Evolutionary conservation across 2,329 filamentous ascomycete genomes (phyloP), one percentile per base, ranked within the genome.

Genomic region (Phymatotrichopsis omnivora): DNA sequence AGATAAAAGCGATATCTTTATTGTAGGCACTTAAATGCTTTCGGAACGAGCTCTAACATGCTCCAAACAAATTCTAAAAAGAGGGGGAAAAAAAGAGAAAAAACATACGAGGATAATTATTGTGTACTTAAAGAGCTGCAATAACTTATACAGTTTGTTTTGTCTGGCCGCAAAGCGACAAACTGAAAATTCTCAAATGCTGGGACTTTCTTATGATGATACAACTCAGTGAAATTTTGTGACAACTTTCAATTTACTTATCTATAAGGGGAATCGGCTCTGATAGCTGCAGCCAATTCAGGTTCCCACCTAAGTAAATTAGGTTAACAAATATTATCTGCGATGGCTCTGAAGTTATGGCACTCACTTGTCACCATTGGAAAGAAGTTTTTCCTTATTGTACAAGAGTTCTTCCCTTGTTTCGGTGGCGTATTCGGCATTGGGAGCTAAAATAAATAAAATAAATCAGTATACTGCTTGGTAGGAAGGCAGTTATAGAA

Each of bases 371-470:
- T 93, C 86, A 60, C 86, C 85, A 63, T 93, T 93, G 57, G 83
- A 70, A 54, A 94, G 67, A 56, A 93, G 69, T 69, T 93, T 93
- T 72, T 93, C 82, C 76, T 96, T 96, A 72, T 96, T 96, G 73
- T 96, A 96, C 60, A 96, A 68, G 60, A 96, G 69, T 72, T 96
- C 89, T 68, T 98, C 89, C 63, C 89, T 78, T 54, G 78, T 81
- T 67, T 83, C 80, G 3, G 78, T 83, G 32, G 80, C 78, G 58
- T 83, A 84, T 65, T 83, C 80, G 38, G 78, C 78, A 59, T 84
- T 84, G 42, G 80, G 78, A 24, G 75, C 72, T 75, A 49, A 19
- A 14, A 51, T 4, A 19, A 10, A 29, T 63, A 53, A 62, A 54
- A 35, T 31, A 36, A 4, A 23, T n/a, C 4, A 11, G 3, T 28